Evolutionary conservation across 1,139 yeast species (phyloP), one percentile per base, ranked within the genome.

Genomic region (Diutina siamensis): DNA sequence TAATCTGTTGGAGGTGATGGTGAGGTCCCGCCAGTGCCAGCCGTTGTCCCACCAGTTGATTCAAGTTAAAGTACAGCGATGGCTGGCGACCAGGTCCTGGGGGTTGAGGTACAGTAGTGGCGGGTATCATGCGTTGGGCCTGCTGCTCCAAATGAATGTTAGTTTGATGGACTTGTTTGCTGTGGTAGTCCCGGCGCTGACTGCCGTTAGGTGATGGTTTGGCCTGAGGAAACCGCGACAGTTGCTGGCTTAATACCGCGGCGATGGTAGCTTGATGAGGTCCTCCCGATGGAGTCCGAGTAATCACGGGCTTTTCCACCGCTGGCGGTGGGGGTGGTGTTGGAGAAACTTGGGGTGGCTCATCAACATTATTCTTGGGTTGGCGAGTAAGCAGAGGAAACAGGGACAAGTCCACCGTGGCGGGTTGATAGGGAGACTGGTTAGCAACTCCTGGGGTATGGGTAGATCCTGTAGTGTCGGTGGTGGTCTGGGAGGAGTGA

Each of bases 351-450:
- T n/a, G n/a, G n/a, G n/a, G n/a, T n/a, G 28, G 28, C 10, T 25
- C 9, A 25, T 25, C 28, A 25, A 5, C 28, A 25, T 25, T 25
- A 25, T 25, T 25, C 28, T 22, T 21, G 9, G 42, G 20, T 52
- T 71, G 76, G 45, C 76, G 59, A 4, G 76, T 71, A 44, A 71
- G 60, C 52, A 74, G 68, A 3, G 75, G 70, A 57, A 71, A 70
- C 17, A 73, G 62, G 4, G 73, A 65, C 50, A 74, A 61, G 51
- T 74, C 80, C 7, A 72, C 79, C 50, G 73, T 75, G 1, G 80
- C 79, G 0, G 79, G 79, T 47, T 70, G 73, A 54, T 74, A 74
- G 1, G 74, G 74, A 47, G 32, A 19, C 18, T 13, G 34, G n/a
- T n/a, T n/a, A n/a, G n/a, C n/a, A n/a, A n/a, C 10, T 7, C 31